phyloP scores from a whole-genome alignment of 306 rosid genomes.

The Rosa multiflora region DNA sequence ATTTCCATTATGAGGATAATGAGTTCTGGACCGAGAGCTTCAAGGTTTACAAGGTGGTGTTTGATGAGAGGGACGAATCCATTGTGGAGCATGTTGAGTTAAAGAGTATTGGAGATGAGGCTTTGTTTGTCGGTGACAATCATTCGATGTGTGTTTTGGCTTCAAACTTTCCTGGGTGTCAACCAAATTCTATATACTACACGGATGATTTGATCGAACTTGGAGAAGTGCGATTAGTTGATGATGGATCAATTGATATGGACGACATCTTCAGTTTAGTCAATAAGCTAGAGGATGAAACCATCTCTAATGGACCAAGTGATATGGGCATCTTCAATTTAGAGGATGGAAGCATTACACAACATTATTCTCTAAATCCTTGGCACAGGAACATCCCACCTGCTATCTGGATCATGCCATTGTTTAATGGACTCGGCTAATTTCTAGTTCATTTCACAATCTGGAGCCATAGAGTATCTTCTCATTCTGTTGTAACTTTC shows the following conservation, averaged over 20 bases:
- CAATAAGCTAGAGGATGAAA: too few species aligned
- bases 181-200: neutral
- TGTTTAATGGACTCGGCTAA: neutral
- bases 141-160: neutral
- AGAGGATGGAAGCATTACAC: neutral
- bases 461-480: neutral
- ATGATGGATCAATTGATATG: neutral
- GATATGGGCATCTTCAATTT: conserved; percentile 7
- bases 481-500: neutral
- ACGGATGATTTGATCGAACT: neutral
- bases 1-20: neutral
- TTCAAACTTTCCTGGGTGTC: neutral
- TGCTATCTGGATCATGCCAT: neutral
- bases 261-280: neutral
- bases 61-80: neutral
- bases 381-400: neutral
- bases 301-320: neutral
- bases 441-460: neutral
- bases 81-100: neutral
- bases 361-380: neutral
- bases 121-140: neutral
- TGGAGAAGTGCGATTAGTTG: neutral
- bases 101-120: neutral
- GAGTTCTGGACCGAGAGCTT: neutral
- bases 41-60: neutral